phyloP scores from a whole-genome alignment of 352 stramenopile genomes.

The Peronospora destructor region DNA sequence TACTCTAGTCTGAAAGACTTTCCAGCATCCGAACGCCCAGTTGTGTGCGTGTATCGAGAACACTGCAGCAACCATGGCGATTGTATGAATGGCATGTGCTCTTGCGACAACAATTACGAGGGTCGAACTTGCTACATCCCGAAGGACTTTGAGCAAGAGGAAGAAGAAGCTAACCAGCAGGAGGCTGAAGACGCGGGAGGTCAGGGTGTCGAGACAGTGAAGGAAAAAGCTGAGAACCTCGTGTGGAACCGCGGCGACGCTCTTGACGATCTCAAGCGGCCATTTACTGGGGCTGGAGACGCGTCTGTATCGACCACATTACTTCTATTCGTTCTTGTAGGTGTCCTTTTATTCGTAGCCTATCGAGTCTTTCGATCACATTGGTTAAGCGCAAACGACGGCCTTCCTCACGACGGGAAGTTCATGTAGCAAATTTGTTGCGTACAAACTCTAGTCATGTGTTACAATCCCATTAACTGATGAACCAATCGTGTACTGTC shows the following conservation, averaged over 20 bases:
- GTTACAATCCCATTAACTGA: slow-evolving; percentile 15
- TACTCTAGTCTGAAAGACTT: slow-evolving; percentile 43
- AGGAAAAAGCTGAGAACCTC: slow-evolving; percentile 49
- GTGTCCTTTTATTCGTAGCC: slow-evolving; percentile 32
- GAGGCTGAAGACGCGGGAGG: slow-evolving; percentile 22
- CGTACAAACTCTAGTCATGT: slow-evolving; percentile 10
- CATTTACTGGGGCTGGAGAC: slow-evolving; percentile 14
- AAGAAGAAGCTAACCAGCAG: slow-evolving; percentile 20
- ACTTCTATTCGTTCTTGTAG: slow-evolving; percentile 39
- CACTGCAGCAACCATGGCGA: slow-evolving; percentile 78
- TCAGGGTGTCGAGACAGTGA: slow-evolving; percentile 46
- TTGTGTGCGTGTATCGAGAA: slow-evolving; percentile 69
- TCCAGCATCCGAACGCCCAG: slow-evolving; percentile 29
- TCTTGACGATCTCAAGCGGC: slow-evolving; percentile 20
- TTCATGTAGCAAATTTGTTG: slow-evolving; percentile 15
- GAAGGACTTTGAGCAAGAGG: slow-evolving; percentile 41
- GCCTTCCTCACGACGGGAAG: slow-evolving; percentile 28
- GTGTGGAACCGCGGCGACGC: slow-evolving; percentile 40
- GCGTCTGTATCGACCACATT: slow-evolving; percentile 35
- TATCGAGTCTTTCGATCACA: slow-evolving; percentile 34
- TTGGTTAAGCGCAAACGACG: slow-evolving; percentile 2
- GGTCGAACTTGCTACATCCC: slow-evolving; percentile 78
- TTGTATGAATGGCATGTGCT: slow-evolving; percentile 74
- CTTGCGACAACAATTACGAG: slow-evolving; percentile 67
- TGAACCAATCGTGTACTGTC: not conserved